phyloP scores from a whole-genome alignment of 768 basidiomycete genomes.

The Zangia roseola region DNA sequence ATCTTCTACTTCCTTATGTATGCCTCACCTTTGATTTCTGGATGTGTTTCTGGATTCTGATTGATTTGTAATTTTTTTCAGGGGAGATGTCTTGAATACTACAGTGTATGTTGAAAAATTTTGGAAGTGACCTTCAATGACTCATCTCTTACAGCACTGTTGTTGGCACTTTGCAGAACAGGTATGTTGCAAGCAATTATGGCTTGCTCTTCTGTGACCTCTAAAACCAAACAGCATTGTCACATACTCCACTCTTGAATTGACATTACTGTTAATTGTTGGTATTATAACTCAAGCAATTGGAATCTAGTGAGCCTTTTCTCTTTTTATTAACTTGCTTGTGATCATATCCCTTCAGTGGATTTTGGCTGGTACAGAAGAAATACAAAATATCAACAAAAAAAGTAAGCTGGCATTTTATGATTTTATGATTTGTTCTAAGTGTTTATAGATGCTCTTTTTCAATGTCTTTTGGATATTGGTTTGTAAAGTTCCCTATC shows the following conservation, averaged over 20 bases:
- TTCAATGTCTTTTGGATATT: constrained; percentile 76
- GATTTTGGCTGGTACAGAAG: constrained; percentile 71
- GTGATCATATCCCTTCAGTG: constrained; percentile 30
- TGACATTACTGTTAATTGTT: constrained; percentile 65
- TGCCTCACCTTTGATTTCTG: constrained; percentile 19
- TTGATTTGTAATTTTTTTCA: constrained; percentile 20
- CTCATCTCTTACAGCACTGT: constrained; percentile 49
- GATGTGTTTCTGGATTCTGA: background rate
- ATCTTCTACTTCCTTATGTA: constrained; percentile 77
- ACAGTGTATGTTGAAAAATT: constrained; percentile 51
- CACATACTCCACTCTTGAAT: constrained; percentile 67
- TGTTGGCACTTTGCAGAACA: constrained; percentile 68
- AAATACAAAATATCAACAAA: constrained; percentile 63
- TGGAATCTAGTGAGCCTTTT: constrained; percentile 60
- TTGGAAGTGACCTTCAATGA: background rate
- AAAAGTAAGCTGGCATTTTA: constrained; percentile 28
- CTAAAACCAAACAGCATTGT: constrained; percentile 48
- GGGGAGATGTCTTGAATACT: constrained; percentile 76
- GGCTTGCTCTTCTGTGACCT: background rate
- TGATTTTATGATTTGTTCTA: background rate
- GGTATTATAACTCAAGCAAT: constrained; percentile 63
- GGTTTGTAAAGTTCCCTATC: constrained; percentile 33
- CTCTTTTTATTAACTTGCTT: background rate
- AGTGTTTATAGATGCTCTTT: constrained; percentile 53
- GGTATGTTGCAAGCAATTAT: constrained; percentile 34